These are phyloP conservation scores for Tulasnella sp. DNA, from an alignment of 768 basidiomycete species.

Conservation along the genomic window DNA sequence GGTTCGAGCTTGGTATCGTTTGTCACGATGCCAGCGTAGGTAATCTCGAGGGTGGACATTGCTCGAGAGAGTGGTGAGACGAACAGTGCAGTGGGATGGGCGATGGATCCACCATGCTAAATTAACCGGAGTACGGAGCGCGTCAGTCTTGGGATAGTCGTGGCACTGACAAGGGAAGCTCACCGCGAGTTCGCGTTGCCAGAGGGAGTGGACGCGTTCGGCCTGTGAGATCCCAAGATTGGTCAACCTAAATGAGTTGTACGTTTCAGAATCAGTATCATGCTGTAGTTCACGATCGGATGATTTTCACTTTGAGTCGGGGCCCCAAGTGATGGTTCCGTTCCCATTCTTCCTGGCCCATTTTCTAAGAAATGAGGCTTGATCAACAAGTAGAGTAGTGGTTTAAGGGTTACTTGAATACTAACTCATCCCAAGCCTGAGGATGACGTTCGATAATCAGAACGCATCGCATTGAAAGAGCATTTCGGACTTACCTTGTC, in stretches of 20 bases:
- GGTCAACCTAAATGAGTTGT: slow-evolving; percentile 34
- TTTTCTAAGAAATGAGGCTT: slow-evolving; percentile 10
- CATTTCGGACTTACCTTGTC: slow-evolving; percentile 26
- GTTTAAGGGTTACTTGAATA: not conserved
- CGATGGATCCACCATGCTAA: slow-evolving; percentile 27
- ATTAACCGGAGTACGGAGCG: no score
- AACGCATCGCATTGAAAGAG: not conserved
- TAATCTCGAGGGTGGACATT: slow-evolving; percentile 43
- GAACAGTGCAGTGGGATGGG: slow-evolving; percentile 46
- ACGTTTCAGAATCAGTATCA: not conserved
- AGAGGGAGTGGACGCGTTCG: slow-evolving; percentile 32
- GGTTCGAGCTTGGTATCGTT: slow-evolving; percentile 22
- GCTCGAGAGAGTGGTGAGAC: slow-evolving; percentile 56
- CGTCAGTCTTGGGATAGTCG: no score
- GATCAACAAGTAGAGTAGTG: not conserved
- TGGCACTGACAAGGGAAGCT: not conserved
- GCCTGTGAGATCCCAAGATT: slow-evolving; percentile 48
- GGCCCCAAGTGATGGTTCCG: slow-evolving; percentile 60
- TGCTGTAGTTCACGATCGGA: no score
- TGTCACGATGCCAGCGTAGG: slow-evolving; percentile 34
- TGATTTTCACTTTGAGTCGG: not conserved
- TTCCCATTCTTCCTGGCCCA: slow-evolving; percentile 38
- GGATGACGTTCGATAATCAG: not conserved
- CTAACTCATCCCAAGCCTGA: slow-evolving; percentile 51
- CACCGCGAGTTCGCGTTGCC: slow-evolving; percentile 37